Evolutionary conservation across 1,284 basidiomycete genomes (phyloP), one percentile per base, ranked within the genome.

Genomic region (Coniferiporia sulphurascens): DNA sequence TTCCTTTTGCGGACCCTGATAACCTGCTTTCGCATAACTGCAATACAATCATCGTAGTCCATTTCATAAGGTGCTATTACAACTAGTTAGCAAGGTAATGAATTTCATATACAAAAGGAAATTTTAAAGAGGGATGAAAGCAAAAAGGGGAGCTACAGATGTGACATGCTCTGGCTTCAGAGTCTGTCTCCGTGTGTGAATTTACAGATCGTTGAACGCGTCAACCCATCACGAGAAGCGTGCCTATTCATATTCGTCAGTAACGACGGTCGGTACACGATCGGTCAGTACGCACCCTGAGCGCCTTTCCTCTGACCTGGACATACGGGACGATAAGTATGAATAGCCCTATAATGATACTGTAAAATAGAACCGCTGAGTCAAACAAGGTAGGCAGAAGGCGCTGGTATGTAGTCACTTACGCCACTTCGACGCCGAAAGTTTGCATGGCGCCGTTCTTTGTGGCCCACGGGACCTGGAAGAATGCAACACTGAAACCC

Each of bases 401-500:
- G 48, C n/a, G 15, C 19, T 7, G 21, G 19, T 52, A 9, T 32
- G 32, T 8, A 46, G 13, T 21, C 32, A 73, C 77, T 65, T 62
- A 79, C 72, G 82, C 83, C 32, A 81, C 82, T 66, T 86, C 83
- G 54, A 76, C 75, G 1, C 83, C 84, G 65, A 85, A 82, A 6
- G 80, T 79, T 65, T 82, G 79, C 32, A 84, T 66, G 4, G 82
- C 81, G 32, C 84, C 84, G 46, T 79, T 67, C 62, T 76, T 78
- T 41, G 69, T 69, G 9, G 83, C 80, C 84, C 83, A 86, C 15
- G 78, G 76, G 2, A 84, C 77, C 67, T 86, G 84, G 71, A 82
- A 86, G 68, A 80, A 86, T 0, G 84, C 81, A 2, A 87, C 82
- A 46, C 77, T 78, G 67, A 86, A 86, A 0, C 82, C 84, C 45